Evolutionary conservation across 2,329 filamentous ascomycete genomes (phyloP).

Genomic region (Cercospora zeina): DNA sequence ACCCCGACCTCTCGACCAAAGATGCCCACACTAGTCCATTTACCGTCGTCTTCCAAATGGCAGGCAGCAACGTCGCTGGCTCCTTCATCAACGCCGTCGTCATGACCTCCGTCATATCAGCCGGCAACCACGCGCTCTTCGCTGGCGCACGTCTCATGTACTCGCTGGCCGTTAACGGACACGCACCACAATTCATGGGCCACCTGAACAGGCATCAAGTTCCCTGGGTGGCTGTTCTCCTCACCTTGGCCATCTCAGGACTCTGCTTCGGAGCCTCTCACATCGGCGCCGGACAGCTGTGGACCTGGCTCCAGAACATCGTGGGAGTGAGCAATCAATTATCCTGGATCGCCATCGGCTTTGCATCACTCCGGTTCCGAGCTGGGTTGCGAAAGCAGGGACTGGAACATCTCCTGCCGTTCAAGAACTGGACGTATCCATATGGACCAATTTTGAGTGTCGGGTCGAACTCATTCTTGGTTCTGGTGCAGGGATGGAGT

Average conservation of each 20-base stretch:
- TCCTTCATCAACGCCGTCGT: constrained; percentile 64
- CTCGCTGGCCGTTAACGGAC: constrained; percentile 54
- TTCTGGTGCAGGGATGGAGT: constrained; percentile 64
- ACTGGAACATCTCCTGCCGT: constrained; percentile 63
- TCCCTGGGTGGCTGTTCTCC: constrained; percentile 53
- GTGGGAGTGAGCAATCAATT: constrained; percentile 68
- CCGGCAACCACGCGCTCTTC: constrained; percentile 61
- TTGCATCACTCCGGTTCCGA: constrained; percentile 67
- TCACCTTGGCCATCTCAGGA: constrained; percentile 46
- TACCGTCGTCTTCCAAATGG: constrained; percentile 62
- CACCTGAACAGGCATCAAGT: constrained; percentile 52
- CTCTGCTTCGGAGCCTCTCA: constrained; percentile 65
- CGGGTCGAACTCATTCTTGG: constrained; percentile 59
- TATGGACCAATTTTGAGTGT: constrained; percentile 60
- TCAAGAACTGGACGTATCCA: constrained; percentile 68
- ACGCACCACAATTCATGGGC: constrained; percentile 60
- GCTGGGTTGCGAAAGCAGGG: constrained; percentile 57
- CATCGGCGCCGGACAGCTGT: constrained; percentile 63
- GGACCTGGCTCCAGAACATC: constrained; percentile 67
- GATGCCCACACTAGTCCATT: constrained; percentile 50
- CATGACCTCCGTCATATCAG: constrained; percentile 59
- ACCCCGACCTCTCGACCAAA: constrained; percentile 47
- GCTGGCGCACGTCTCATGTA: constrained; percentile 60
- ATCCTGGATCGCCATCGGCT: constrained; percentile 64
- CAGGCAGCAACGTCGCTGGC: constrained; percentile 56